Evolutionary conservation across 2,329 filamentous ascomycete species (phyloP).

Genomic region (Talaromyces sp.): DNA sequence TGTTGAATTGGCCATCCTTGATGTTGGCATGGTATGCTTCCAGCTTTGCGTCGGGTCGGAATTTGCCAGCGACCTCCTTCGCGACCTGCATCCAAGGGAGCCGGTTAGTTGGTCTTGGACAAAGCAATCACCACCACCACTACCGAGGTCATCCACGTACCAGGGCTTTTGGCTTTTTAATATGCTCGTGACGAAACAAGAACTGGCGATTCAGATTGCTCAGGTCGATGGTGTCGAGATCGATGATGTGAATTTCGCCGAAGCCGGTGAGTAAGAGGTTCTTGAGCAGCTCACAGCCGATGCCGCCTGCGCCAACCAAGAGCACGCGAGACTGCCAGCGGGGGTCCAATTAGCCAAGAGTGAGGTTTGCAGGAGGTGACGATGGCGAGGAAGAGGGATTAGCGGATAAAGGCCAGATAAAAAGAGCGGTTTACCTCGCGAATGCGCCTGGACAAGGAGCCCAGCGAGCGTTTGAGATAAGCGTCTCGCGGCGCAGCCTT

Average conservation of each 20-base stretch:
- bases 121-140: neutral
- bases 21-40: conserved; percentile 91
- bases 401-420: neutral
- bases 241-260: conserved; percentile 87
- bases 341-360: neutral
- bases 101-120: conserved; percentile 12
- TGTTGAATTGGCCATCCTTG: conserved; percentile 79
- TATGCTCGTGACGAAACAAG: conserved; percentile 91
- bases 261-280: conserved; percentile 91
- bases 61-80: conserved; percentile 81
- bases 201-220: conserved; percentile 98
- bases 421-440: conserved; percentile 30
- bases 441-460: conserved; percentile 33
- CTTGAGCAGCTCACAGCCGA: conserved; percentile 95
- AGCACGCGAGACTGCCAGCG: conserved; percentile 68
- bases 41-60: conserved; percentile 84
- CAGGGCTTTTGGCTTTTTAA: conserved; percentile 93
- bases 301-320: conserved; percentile 93
- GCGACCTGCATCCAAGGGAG: conserved; percentile 59
- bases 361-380: neutral
- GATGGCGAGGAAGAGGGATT: neutral
- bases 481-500: conserved; percentile 35
- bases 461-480: conserved; percentile 40
- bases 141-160: conserved; percentile 45
- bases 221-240: conserved; percentile 96